Conservation (phyloP, 257 asterid genomes). For the Solanum pennellii region DNA sequence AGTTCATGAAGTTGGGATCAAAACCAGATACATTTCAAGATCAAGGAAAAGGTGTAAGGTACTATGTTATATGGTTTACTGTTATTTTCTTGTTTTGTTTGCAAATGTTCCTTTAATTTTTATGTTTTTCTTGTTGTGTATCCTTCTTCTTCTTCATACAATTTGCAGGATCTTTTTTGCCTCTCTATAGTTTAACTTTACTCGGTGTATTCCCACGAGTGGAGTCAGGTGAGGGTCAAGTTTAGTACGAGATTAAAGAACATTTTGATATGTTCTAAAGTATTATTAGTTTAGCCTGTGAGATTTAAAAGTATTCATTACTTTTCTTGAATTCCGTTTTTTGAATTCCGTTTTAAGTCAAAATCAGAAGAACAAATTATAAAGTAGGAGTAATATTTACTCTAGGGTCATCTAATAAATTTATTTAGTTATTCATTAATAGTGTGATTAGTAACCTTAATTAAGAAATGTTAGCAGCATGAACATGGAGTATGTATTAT, state of each 20-base stretch:
- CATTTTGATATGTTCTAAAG: background rate
- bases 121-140: background rate
- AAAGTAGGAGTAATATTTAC: background rate
- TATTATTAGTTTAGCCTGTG: background rate
- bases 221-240: background rate
- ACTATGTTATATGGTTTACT: background rate
- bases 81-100: background rate
- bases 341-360: background rate
- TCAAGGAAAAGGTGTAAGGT: slow-evolving; percentile 62
- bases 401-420: background rate
- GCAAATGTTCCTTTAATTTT: background rate
- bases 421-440: background rate
- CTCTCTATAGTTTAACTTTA: background rate
- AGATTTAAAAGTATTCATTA: background rate
- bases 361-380: background rate
- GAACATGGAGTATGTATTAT: background rate
- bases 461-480: background rate
- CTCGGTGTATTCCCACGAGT: background rate
- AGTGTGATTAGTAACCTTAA: background rate
- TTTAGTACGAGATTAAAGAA: background rate
- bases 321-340: background rate
- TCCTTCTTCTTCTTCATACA: background rate
- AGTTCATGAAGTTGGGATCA: slow-evolving; percentile 93
- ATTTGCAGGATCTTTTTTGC: background rate
- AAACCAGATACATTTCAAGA: slow-evolving; percentile 84